Base-by-base conservation (phyloP, 257 asterid species). In the Penstemon davidsonii region DNA sequence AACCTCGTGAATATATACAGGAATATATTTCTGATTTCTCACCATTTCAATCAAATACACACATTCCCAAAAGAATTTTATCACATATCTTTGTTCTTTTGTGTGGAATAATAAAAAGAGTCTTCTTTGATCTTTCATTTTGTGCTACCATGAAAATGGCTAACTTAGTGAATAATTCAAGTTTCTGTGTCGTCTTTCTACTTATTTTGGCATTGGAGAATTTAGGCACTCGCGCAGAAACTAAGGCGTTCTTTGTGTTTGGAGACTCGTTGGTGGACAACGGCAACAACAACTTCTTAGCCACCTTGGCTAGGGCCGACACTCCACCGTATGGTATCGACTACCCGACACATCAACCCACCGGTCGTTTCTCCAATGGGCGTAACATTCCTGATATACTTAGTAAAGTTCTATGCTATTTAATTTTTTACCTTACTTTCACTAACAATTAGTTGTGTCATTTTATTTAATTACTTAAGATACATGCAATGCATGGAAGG, bases 351-450 rank as follows among this genome's bases (percentile, higher is more conserved):
- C 94, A 81, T 45, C 84, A 72, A 8, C 91, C 96, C 25, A 86
- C 94, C 37, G 96, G 96, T 51, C 84, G 96, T 42, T 88, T 88
- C 64, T 88, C 94, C 52, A 88, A 88, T 37, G 96, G 96, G 77
- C 85, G 75, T 36, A 88, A 85, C 73, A 80, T 88, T 38, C 88
- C 94, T 0, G 96, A 88, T 63, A 68, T 88, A 57, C 84, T 88
- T 72, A 83, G 96, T 88, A 78, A 70, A 36, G 18, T 61, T 44
- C 55, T 62, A 25, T 25, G 33, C 33, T 25, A 25, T 0, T 25
- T 25, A 2, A 25, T 25, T 25, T 2, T 25, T 25, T 25, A 25
- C 33, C 33, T 25, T 25, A 25, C 2, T 25, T 25, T 25, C 33
- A 25, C 33, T 25, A 1, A 25, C 33, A 25, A 25, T 25, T 25